Base-by-base conservation (phyloP, 73 alveolate species). In the Paramecium primaurelia region DNA sequence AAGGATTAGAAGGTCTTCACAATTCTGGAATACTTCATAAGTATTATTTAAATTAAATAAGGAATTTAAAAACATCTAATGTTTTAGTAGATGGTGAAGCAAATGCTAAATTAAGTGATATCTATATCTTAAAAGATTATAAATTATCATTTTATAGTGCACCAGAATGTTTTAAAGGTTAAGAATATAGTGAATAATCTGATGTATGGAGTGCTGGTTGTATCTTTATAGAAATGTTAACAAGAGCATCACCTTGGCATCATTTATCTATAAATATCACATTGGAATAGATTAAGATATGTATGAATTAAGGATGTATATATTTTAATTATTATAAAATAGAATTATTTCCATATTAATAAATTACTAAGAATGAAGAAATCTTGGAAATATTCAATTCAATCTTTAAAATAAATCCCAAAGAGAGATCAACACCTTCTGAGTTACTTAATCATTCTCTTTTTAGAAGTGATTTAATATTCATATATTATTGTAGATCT, bases 201-300 rank as follows among this genome's bases (percentile, higher is more conserved):
- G 88, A 75, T 75, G 40, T 75, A 6, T 75, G 88, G 88, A 75
- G 88, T 75, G 88, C 88, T 75, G 88, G 88, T 22, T 75, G 88
- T 45, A 75, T 75, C 36, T 75, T 75, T 37, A 18, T 75, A 6
- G 88, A 75, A 10, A 75, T 75, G 88, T 37, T 75, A 6, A 75
- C 88, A 34, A 75, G 59, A 38, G 32, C 3, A 18, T 32, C 22
- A 7, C 88, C 88, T 3, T 75, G 88, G 88, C 16, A 32, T 75
- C 8, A 75, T n/a, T 37, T 32, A 40, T 37, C 42, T 40, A 10
- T 4, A 4, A 75, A 30, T 18, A 75, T 75, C n/a, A 75, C 64
- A 4, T 12, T 75, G 1, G 69, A 75, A 4, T 37, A 40, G 22
- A 75, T 37, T 37, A 75, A 12, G 10, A 75, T 37, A 11, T 34